Base-by-base conservation (phyloP, 1,284 basidiomycete species). In the Moesziomyces sp. region DNA sequence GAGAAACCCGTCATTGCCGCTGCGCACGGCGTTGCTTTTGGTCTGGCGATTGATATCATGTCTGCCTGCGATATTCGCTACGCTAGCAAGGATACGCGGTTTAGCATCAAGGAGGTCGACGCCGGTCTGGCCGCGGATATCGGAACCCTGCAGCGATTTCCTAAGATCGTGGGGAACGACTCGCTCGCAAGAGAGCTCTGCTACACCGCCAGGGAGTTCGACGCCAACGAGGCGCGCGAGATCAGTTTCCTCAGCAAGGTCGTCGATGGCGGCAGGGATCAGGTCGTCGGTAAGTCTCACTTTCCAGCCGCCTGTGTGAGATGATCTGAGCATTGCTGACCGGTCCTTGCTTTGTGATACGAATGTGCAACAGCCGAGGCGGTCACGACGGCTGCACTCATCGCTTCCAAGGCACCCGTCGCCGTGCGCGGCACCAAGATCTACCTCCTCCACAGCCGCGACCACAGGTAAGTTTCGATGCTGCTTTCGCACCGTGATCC, bases 111-210 rank as follows among this genome's bases (percentile, higher is more conserved):
- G 58, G 94, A 97, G 88, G 91, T 94, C 9, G 93, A 94, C 79
- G 89, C 94, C 9, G 94, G 93, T 0, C 87, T 97, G 0, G 93
- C 94, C 3, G 92, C 94, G 2, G 94, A 97, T 83, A 91, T 96
- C 50, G 94, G 94, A 3, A 91, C 93, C 0, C 88, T 98, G 16
- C 92, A 94, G 35, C 89, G 91, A 43, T 87, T 96, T 30, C 93
- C 92, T 0, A 93, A 93, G 81, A 88, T 92, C 46, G 88, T 89
- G 0, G 92, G 90, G 0, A 95, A 94, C 85, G 88, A 90, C 38
- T 92, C 91, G 8, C 86, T 92, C n/a, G 86, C 90, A 0, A 87
- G 89, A 53, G 94, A 97, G 84, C 87, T 96, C 10, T 91, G 92
- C 0, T 89, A 92, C 78, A 93, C 93, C 0, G 91, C 89, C 1